These are phyloP conservation scores for Rhodotorula sp. DNA, from an alignment of 1,284 basidiomycete species.

Conservation along the genomic window DNA sequence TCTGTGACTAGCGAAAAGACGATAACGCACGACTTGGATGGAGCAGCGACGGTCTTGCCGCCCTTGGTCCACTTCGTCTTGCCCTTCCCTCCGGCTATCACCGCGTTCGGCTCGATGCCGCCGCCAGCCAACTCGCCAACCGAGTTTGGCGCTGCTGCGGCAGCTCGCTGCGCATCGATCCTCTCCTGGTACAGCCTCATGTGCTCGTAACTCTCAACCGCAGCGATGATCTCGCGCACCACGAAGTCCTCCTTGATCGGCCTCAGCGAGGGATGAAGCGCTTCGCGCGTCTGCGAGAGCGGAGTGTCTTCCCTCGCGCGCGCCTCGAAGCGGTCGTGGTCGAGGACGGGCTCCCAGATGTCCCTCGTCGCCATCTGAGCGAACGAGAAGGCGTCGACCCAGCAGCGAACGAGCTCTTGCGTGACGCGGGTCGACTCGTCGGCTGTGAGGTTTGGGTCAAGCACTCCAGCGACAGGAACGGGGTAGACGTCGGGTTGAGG, in stretches of 20 bases:
- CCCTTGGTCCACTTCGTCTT: constrained; percentile 20
- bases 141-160: too few species aligned
- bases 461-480: neutral
- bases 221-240: constrained; percentile 9
- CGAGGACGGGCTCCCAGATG: constrained; percentile 8
- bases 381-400: constrained; percentile 26
- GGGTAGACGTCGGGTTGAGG: neutral
- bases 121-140: neutral
- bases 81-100: neutral
- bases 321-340: neutral
- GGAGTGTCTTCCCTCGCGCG: neutral
- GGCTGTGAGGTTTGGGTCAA: neutral
- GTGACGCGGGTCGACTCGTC: constrained; percentile 21
- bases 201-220: neutral
- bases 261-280: neutral
- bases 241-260: constrained; percentile 4
- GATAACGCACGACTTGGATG: neutral
- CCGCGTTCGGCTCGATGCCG: neutral
- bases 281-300: too few species aligned
- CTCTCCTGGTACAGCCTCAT: neutral
- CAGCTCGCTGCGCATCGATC: neutral
- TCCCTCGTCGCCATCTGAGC: constrained; percentile 17
- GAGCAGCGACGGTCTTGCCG: constrained; percentile 14
- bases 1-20: neutral
- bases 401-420: constrained; percentile 19